Base-by-base conservation (phyloP, 2,329 filamentous ascomycete genomes). In the Fusarium poae region DNA sequence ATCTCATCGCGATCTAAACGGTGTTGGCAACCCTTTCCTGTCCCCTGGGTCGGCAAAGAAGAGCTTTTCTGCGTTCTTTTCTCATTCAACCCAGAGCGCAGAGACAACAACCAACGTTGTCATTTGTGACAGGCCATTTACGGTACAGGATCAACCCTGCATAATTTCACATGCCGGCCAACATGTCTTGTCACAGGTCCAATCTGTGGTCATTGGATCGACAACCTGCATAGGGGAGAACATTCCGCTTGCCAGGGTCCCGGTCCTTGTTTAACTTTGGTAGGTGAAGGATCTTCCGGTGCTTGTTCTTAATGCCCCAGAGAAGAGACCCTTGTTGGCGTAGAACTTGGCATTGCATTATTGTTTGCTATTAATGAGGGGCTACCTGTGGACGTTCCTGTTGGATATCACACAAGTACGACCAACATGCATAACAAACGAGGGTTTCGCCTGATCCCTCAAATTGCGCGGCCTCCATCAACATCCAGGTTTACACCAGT, bases 401-500 rank as follows among this genome's bases (percentile, higher is more conserved):
- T 29, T n/a, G 21, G 5, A 21, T 25, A 23, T 37, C 18, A 50
- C 20, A 34, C 32, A 18, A 5, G 0, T 29, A 13, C 21, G 15
- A 50, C 48, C 32, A 50, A 50, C 32, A 50, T 50, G 32, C 32
- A 50, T 37, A 15, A 20, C 7, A 30, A 10, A 30, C 27, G 21
- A 21, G 43, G 43, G 15, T 29, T 9, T 27, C n/a, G 21, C 23
- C 13, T 18, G 20, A 8, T 6, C 9, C 16, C 32, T 18, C 34
- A 68, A 13, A 60, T 65, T 1, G 59, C 43, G 4, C 53, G 61
- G 1, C 74, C 76, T 6, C 76, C 74, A 39, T 77, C 75, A 9
- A 77, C 75, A 54, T 91, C 86, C 65, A 93, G 80, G 65, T 91
- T 90, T n/a, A 89, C 84, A 1, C 91, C 91, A 0, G 90, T 92